Evolutionary conservation across 805 yeast species (phyloP).

Genomic region (Candida namnaoensis): DNA sequence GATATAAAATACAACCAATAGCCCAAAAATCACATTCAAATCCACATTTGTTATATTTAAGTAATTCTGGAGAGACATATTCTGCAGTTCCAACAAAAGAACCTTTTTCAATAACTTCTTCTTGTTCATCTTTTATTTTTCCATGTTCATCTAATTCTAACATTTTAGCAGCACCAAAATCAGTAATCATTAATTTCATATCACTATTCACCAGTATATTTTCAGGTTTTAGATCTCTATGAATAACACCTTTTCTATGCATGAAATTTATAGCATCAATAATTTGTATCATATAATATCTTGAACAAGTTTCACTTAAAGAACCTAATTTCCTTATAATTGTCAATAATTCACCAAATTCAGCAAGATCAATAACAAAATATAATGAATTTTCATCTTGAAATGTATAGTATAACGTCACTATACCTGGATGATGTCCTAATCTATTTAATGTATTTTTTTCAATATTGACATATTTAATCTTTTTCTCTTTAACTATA

Average conservation of each 20-base stretch:
- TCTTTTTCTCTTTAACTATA: slow-evolving; percentile 88
- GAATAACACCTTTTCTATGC: slow-evolving; percentile 85
- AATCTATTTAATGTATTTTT: slow-evolving; percentile 80
- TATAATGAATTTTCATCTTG: slow-evolving; percentile 85
- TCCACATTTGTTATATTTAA: slow-evolving; percentile 72
- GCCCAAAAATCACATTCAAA: slow-evolving; percentile 92
- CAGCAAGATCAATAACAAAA: slow-evolving; percentile 90
- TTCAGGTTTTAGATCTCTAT: slow-evolving; percentile 92
- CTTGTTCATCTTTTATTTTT: slow-evolving; percentile 21
- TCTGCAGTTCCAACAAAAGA: slow-evolving; percentile 98
- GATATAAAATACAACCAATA: slow-evolving; percentile 80
- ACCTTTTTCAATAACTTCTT: slow-evolving; percentile 17
- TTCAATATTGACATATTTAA: slow-evolving; percentile 93
- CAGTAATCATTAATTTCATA: slow-evolving; percentile 86
- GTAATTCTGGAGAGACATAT: slow-evolving; percentile 87
- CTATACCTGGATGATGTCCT: slow-evolving; percentile 93
- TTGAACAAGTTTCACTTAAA: slow-evolving; percentile 63
- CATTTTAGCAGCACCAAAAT: slow-evolving; percentile 95
- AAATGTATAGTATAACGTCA: slow-evolving; percentile 85
- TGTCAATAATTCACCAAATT: slow-evolving; percentile 87
- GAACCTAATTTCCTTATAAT: slow-evolving; percentile 73
- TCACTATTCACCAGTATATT: slow-evolving; percentile 79
- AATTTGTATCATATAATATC: slow-evolving; percentile 77
- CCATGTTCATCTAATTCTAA: slow-evolving; percentile 29
- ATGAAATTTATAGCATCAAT: slow-evolving; percentile 88